Percentiles rank a stretch among this genome's conserved stretches.
Conservation (phyloP, 2,329 filamentous ascomycete genomes). For the Cladophialophora exuberans region DNA sequence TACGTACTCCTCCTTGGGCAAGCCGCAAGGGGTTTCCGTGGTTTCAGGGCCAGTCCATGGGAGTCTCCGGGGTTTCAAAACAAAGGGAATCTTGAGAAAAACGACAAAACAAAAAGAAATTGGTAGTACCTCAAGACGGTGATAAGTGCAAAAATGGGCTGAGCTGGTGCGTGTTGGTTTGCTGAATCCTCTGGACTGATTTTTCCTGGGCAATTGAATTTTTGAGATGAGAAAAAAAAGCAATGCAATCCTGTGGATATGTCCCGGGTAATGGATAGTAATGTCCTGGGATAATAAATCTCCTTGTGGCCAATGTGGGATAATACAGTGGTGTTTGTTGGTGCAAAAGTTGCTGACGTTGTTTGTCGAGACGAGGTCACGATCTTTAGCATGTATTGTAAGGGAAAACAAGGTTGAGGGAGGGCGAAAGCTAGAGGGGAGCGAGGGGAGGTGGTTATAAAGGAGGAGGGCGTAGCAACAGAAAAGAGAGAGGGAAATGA, state of each 20-base stretch:
- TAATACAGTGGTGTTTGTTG: too few relatives aligned
- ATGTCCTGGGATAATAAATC: not conserved
- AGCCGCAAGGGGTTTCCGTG: not conserved
- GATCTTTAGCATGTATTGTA: not conserved
- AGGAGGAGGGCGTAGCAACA: not conserved
- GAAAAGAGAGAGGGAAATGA: slow-evolving; percentile 14
- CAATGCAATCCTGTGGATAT: too few relatives aligned
- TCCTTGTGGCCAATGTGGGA: too few relatives aligned
- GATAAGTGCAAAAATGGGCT: slow-evolving; percentile 2
- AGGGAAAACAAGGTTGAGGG: not conserved
- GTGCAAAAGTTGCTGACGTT: not conserved
- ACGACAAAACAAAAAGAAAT: slow-evolving; percentile 5
- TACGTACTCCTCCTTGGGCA: too few relatives aligned
- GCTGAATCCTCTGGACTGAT: not conserved
- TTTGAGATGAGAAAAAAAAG: too few relatives aligned
- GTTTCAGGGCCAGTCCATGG: too few relatives aligned
- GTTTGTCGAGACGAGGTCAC: not conserved
- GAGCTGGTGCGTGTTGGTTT: not conserved
- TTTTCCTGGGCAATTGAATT: not conserved
- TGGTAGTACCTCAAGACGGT: slow-evolving; percentile 14
- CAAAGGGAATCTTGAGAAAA: not conserved
- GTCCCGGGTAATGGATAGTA: too few relatives aligned
- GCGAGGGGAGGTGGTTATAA: slow-evolving; percentile 1
- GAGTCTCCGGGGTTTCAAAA: not conserved
- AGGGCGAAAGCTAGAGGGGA: not conserved